Evolutionary conservation across 2,329 filamentous ascomycete species (phyloP).

Genomic region (Colletotrichum lupini): DNA sequence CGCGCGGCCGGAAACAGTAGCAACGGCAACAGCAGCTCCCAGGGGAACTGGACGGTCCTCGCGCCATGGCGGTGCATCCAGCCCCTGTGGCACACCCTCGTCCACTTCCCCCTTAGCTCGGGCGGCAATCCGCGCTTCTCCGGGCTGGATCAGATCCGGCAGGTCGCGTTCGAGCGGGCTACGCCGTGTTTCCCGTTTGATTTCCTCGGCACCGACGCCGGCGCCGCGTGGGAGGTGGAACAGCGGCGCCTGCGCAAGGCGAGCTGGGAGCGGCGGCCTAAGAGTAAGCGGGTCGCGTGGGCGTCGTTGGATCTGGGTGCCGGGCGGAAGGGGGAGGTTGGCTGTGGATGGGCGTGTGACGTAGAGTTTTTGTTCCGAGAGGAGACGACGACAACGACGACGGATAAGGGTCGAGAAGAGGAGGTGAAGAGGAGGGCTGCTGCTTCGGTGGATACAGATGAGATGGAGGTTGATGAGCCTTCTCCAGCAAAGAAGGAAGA

Average conservation of each 20-base stretch:
- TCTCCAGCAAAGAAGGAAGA: conserved; percentile 26
- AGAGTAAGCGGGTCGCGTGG: conserved; percentile 83
- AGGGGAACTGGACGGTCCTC: conserved; percentile 84
- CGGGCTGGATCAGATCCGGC: conserved; percentile 81
- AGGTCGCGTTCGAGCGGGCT: conserved; percentile 83
- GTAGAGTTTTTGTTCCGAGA: conserved; percentile 76
- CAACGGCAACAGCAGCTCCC: conserved; percentile 54
- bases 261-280: conserved; percentile 82
- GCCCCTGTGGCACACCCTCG: conserved; percentile 86
- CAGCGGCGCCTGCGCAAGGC: conserved; percentile 69
- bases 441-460: background rate
- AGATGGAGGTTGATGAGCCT: conserved; percentile 33
- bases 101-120: conserved; percentile 83
- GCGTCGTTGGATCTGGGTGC: conserved; percentile 78
- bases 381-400: background rate
- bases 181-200: conserved; percentile 89
- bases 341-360: conserved; percentile 84
- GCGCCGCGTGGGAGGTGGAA: conserved; percentile 79
- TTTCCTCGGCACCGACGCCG: conserved; percentile 81
- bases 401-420: background rate
- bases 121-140: conserved; percentile 87
- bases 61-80: conserved; percentile 91
- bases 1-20: conserved; percentile 49
- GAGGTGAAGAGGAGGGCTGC: background rate
- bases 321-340: conserved; percentile 83